These are phyloP conservation scores for Lumnitzera racemosa DNA, from an alignment of 345 rosid genomes.

Conservation along the genomic window DNA sequence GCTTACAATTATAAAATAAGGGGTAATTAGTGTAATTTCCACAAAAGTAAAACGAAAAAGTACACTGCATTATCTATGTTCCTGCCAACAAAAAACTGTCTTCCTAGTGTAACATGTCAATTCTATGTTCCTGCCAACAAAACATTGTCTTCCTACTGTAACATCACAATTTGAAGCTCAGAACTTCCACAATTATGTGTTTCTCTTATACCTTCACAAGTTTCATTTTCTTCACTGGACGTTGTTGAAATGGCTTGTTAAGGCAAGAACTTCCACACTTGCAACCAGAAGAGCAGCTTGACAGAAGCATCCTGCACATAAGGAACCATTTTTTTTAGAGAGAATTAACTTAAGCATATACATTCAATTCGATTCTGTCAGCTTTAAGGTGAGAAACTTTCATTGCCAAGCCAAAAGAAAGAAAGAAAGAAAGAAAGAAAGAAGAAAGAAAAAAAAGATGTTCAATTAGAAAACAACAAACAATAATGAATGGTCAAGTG, in stretches of 20 bases:
- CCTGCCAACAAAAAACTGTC: no score
- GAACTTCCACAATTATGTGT: neutral
- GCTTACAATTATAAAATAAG: no score
- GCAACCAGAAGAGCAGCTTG: slow-evolving; percentile 94
- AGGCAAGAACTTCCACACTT: slow-evolving; percentile 74
- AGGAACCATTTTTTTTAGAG: slow-evolving; percentile 4
- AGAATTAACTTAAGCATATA: neutral
- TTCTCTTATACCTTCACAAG: slow-evolving; percentile 54
- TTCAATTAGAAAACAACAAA: no score
- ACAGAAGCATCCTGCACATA: slow-evolving; percentile 71
- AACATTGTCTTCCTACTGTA: no score
- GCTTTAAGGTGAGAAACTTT: neutral
- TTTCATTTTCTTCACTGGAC: slow-evolving; percentile 85
- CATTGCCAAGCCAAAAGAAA: no score
- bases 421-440: no score
- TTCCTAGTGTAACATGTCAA: neutral
- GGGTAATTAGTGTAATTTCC: no score
- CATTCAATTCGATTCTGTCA: neutral
- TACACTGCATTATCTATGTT: no score
- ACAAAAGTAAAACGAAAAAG: no score
- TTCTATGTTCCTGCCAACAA: no score
- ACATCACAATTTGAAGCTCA: neutral
- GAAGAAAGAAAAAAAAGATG: no score
- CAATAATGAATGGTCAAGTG: no score
- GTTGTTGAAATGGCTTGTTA: slow-evolving; percentile 89